Evolutionary conservation across 371 early-diverging fungal species (phyloP).

Genomic region (Sporodiniella umbellata): DNA sequence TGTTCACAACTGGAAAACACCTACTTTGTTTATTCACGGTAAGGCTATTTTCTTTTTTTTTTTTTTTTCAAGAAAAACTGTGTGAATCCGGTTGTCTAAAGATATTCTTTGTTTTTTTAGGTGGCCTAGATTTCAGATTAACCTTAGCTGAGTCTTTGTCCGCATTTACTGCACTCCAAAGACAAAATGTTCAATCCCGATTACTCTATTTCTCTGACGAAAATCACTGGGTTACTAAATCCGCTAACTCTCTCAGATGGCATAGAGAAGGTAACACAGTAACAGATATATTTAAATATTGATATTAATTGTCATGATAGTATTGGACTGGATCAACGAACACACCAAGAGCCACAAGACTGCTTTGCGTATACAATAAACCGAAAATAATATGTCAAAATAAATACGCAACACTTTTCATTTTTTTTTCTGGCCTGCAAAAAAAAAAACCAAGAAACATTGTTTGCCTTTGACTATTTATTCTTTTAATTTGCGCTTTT

Average conservation of each 20-base stretch:
- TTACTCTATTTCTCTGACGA: slow-evolving; percentile 83
- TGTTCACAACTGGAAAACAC: slow-evolving; percentile 79
- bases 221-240: slow-evolving; percentile 75
- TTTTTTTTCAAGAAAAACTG: slow-evolving; percentile 1
- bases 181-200: slow-evolving; percentile 67
- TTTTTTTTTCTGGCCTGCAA: too few species aligned
- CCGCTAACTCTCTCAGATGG: slow-evolving; percentile 77
- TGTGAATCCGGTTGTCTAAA: neutral
- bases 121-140: slow-evolving; percentile 64
- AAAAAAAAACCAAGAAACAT: too few species aligned
- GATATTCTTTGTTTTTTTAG: neutral
- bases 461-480: slow-evolving; percentile 28
- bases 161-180: slow-evolving; percentile 78
- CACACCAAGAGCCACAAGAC: neutral
- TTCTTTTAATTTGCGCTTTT: slow-evolving; percentile 33
- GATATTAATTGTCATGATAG: neutral
- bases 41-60: neutral
- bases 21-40: slow-evolving; percentile 77
- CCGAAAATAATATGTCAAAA: too few species aligned
- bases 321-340: neutral
- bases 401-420: too few species aligned
- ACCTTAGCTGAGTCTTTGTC: slow-evolving; percentile 69
- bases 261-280: slow-evolving; percentile 56
- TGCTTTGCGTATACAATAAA: too few species aligned
- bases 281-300: neutral